These are phyloP conservation scores for Pelargonium citronellum DNA, from an alignment of 441 rosid genomes.

Conservation along the genomic window DNA sequence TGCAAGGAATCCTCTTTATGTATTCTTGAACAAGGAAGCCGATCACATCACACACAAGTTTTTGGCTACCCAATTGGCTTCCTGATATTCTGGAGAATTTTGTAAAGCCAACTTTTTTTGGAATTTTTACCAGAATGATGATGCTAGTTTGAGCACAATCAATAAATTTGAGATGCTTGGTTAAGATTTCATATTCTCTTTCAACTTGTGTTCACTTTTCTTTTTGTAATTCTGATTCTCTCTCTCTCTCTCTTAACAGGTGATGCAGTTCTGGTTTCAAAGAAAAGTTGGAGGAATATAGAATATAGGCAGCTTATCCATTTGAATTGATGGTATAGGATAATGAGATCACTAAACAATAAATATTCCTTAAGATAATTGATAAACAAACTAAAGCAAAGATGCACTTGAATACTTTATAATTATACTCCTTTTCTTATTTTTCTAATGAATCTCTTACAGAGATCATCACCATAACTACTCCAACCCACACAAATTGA, in stretches of 20 bases:
- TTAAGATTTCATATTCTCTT: slow-evolving; percentile 3
- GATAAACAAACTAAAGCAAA: background rate
- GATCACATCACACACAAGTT: background rate
- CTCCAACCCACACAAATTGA: too few relatives aligned
- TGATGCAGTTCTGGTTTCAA: background rate
- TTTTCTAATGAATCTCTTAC: too few relatives aligned
- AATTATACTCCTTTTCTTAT: too few relatives aligned
- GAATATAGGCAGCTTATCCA: background rate
- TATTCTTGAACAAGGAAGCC: background rate
- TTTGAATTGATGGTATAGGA: background rate
- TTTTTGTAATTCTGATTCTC: background rate
- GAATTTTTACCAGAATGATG: background rate
- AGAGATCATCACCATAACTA: too few relatives aligned
- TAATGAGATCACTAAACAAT: background rate
- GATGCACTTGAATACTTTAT: too few relatives aligned
- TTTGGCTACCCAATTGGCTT: background rate
- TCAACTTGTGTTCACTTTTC: background rate
- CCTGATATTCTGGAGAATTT: slow-evolving; percentile 2
- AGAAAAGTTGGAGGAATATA: background rate
- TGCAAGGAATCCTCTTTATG: slow-evolving; percentile 9
- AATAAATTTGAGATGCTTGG: background rate
- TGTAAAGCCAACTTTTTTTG: slow-evolving; percentile 1
- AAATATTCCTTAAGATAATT: background rate
- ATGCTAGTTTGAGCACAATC: background rate
- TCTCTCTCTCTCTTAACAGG: background rate